A percentile compares a stretch with the other conserved stretches of the same genome.
phyloP scores from a whole-genome alignment of 768 basidiomycete species.

The Thelephora ganbajun region DNA sequence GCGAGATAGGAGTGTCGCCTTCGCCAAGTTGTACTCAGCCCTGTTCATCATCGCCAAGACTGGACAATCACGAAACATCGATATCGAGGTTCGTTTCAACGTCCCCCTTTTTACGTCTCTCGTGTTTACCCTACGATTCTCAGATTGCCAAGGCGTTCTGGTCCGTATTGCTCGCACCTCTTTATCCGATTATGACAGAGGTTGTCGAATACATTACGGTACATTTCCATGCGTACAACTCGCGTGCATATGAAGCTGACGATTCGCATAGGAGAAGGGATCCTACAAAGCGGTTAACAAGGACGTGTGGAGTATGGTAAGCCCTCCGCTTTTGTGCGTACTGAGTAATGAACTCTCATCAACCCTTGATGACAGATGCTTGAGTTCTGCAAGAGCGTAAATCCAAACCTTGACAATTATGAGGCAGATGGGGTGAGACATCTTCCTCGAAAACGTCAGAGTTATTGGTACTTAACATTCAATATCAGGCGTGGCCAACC shows the following conservation, averaged over 20 bases:
- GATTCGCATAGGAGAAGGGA: conserved; percentile 25
- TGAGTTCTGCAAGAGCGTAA: conserved; percentile 59
- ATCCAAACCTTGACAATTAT: conserved; percentile 47
- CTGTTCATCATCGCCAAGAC: conserved; percentile 61
- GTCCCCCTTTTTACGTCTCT: neutral
- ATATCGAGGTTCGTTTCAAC: conserved; percentile 55
- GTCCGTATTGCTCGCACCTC: conserved; percentile 58
- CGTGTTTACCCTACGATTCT: neutral
- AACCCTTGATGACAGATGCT: conserved; percentile 33
- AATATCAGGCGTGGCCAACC: conserved; percentile 64
- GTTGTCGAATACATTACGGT: conserved; percentile 57
- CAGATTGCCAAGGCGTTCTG: conserved; percentile 64
- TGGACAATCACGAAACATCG: conserved; percentile 57
- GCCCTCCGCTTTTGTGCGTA: conserved; percentile 8
- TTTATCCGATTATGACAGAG: conserved; percentile 52
- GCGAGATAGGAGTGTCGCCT: conserved; percentile 33
- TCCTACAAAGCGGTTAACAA: conserved; percentile 70
- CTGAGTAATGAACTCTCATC: neutral
- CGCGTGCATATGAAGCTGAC: neutral
- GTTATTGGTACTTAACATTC: conserved; percentile 2
- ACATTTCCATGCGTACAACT: conserved; percentile 9
- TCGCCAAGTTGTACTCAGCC: conserved; percentile 54
- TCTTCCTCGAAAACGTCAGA: neutral
- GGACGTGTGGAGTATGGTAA: conserved; percentile 78
- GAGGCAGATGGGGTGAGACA: conserved; percentile 56